These are phyloP conservation scores for Elongisporangium undulatum DNA, from an alignment of 352 stramenopile species.

Conservation along the genomic window DNA sequence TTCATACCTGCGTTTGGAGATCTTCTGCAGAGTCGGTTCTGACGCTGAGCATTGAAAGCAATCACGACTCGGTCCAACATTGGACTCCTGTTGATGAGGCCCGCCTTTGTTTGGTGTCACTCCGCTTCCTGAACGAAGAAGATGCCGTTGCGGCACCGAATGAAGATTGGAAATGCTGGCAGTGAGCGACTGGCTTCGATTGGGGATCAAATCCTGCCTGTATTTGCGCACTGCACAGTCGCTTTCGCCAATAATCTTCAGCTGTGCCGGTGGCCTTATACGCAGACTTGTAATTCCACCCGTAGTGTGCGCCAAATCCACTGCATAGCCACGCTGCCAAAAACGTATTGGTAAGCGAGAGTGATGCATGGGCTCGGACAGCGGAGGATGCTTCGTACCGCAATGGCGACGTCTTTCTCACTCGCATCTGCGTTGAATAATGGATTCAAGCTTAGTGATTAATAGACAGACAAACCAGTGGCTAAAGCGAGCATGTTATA, in stretches of 20 bases:
- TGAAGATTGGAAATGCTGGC: conserved; percentile 28
- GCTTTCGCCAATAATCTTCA: conserved; percentile 45
- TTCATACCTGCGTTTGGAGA: conserved; percentile 1
- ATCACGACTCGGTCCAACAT: conserved; percentile 30
- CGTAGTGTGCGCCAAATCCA: conserved; percentile 34
- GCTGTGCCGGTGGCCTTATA: conserved; percentile 25
- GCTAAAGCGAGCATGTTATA: conserved; percentile 7
- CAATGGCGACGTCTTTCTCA: conserved; percentile 57
- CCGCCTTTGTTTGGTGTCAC: background rate
- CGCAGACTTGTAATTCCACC: conserved; percentile 28
- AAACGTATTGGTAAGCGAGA: background rate
- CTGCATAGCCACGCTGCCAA: conserved; percentile 44
- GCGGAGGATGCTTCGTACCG: conserved; percentile 18
- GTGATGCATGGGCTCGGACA: background rate
- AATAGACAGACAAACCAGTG: no score
- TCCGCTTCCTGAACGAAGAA: conserved; percentile 11
- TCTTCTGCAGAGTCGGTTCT: conserved; percentile 1
- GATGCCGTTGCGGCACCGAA: conserved; percentile 11
- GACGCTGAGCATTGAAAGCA: conserved; percentile 52
- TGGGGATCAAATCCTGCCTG: conserved; percentile 54
- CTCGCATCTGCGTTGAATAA: conserved; percentile 37
- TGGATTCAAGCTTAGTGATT: no score
- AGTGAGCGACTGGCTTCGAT: conserved; percentile 45
- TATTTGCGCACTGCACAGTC: conserved; percentile 69
- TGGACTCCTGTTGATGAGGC: background rate